A percentile compares a stretch with the other conserved stretches of the same genome.
Conservation (phyloP, 2,329 filamentous ascomycete genomes). For the Aspergillus flavus region DNA sequence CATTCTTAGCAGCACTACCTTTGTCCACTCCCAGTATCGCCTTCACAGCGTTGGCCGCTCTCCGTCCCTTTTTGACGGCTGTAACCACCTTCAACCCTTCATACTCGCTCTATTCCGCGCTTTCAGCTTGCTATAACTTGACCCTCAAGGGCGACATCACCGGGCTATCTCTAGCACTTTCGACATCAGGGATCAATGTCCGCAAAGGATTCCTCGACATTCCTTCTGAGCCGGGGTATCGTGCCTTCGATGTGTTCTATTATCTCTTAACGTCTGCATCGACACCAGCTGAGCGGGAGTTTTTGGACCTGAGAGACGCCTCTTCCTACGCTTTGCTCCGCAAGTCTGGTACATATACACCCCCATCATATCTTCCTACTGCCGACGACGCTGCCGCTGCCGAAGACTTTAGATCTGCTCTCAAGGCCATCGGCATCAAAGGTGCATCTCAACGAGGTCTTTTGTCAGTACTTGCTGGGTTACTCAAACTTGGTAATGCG, state of each 20-base stretch:
- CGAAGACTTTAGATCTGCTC: conserved; percentile 83
- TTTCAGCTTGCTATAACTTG: conserved; percentile 80
- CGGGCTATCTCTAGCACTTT: conserved; percentile 74
- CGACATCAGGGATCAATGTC: conserved; percentile 86
- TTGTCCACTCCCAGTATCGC: conserved; percentile 74
- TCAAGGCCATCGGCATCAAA: conserved; percentile 94
- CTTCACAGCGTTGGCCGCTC: conserved; percentile 75
- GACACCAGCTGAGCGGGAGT: conserved; percentile 84
- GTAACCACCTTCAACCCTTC: conserved; percentile 91
- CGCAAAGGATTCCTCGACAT: conserved; percentile 77
- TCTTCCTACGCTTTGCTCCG: conserved; percentile 78
- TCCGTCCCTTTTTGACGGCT: conserved; percentile 84
- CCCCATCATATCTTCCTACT: conserved; percentile 85
- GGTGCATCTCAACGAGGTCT: conserved; percentile 79
- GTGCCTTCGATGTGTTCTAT: conserved; percentile 97
- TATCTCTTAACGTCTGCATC: conserved; percentile 92
- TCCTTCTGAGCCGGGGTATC: conserved; percentile 75
- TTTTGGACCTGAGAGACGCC: conserved; percentile 75
- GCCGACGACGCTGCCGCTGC: conserved; percentile 90
- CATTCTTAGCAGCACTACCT: conserved; percentile 80
- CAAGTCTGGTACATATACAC: conserved; percentile 80
- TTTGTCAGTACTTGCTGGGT: conserved; percentile 79
- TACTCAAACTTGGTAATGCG: conserved; percentile 90
- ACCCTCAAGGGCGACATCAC: conserved; percentile 79
- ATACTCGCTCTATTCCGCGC: conserved; percentile 73